Conservation (phyloP, 139 green algal genomes). For the Picochlorum sp. region DNA sequence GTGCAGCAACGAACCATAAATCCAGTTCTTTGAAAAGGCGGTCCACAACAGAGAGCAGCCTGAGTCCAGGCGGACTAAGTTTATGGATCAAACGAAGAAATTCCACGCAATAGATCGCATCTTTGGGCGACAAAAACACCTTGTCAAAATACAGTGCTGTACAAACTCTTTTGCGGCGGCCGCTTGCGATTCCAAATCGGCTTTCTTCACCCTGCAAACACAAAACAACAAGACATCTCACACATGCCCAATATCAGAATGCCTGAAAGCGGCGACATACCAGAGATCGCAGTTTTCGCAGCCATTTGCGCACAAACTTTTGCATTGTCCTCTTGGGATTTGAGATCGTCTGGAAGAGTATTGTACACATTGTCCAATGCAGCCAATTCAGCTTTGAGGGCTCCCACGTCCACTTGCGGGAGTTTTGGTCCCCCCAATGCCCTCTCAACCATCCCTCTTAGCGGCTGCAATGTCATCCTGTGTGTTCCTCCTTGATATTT, state of each 20-base stretch:
- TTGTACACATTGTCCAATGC: neutral
- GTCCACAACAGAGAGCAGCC: constrained; percentile 35
- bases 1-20: constrained; percentile 45
- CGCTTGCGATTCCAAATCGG: neutral
- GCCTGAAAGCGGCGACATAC: neutral
- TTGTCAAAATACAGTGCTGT: constrained; percentile 51
- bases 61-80: constrained; percentile 40
- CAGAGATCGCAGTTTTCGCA: neutral
- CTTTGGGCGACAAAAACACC: constrained; percentile 40
- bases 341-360: constrained; percentile 36
- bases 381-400: neutral
- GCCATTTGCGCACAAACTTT: constrained; percentile 15
- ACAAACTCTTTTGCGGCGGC: constrained; percentile 13
- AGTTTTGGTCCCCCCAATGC: neutral
- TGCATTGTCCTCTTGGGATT: constrained; percentile 34
- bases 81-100: constrained; percentile 43
- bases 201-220: constrained; percentile 4
- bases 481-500: constrained; percentile 9
- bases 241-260: neutral
- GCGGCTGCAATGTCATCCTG: constrained; percentile 9
- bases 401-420: neutral
- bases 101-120: constrained; percentile 52
- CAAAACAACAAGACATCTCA: constrained; percentile 3
- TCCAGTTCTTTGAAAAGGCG: constrained; percentile 26
- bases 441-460: neutral